These are phyloP conservation scores for Colletotrichum plurivorum DNA, from an alignment of 2,329 filamentous ascomycete species.

Conservation along the genomic window DNA sequence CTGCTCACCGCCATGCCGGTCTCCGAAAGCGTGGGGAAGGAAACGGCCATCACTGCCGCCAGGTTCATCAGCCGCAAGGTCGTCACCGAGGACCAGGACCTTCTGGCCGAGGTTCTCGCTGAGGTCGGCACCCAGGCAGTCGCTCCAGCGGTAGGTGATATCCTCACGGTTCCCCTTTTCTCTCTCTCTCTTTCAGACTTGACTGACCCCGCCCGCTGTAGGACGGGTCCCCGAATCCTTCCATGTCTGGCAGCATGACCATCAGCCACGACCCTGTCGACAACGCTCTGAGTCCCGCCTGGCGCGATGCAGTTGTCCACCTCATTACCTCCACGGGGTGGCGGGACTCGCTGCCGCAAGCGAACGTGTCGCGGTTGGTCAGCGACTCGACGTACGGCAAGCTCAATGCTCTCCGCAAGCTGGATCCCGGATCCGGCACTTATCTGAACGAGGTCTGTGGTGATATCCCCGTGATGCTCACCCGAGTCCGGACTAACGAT, in stretches of 20 bases:
- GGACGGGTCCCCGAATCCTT: not conserved
- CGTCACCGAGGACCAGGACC: not conserved
- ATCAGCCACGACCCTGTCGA: not conserved
- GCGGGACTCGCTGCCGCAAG: not conserved
- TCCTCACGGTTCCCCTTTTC: not conserved
- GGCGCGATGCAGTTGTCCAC: conserved; percentile 12
- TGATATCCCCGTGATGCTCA: not conserved
- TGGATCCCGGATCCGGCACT: not conserved
- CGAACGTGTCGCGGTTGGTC: not conserved
- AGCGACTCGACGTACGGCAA: conserved; percentile 11
- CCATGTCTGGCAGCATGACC: conserved; percentile 12
- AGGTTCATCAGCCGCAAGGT: not conserved
- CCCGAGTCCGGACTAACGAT: not conserved
- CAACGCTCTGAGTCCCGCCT: conserved; percentile 19
- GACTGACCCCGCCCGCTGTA: not conserved
- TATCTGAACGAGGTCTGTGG: conserved; percentile 15
- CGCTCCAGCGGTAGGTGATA: not conserved
- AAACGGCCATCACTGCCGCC: not conserved
- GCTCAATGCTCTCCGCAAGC: conserved; percentile 1
- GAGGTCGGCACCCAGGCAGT: not conserved
- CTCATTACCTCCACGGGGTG: conserved; percentile 4
- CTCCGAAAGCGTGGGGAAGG: not conserved
- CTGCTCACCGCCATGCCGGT: not conserved
- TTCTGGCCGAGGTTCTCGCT: conserved; percentile 1
- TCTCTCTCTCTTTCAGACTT: not conserved